phyloP scores from a whole-genome alignment of 2,329 filamentous ascomycete genomes.

The Teratosphaeria destructans region DNA sequence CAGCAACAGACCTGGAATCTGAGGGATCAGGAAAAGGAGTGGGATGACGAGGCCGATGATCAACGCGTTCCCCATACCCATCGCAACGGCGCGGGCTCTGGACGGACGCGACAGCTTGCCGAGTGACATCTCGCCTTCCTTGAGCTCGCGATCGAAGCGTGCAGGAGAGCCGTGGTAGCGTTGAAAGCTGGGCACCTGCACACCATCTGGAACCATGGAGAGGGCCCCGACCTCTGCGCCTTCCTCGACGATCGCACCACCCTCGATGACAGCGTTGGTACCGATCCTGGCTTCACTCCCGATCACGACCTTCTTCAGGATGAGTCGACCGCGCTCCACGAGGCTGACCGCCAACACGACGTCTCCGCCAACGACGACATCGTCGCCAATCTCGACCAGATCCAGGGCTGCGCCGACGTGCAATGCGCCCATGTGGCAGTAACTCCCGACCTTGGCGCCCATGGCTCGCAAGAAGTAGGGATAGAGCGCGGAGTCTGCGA shows the following conservation, averaged over 20 bases:
- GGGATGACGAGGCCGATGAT: neutral
- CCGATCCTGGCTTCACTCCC: constrained; percentile 10
- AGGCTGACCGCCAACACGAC: constrained; percentile 12
- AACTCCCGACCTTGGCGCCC: constrained; percentile 11
- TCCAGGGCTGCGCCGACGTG: constrained; percentile 12
- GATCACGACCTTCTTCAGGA: constrained; percentile 15
- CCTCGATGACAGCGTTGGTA: constrained; percentile 14
- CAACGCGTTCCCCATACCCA: neutral
- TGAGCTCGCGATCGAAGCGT: neutral
- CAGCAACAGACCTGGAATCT: neutral
- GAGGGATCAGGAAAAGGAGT: neutral
- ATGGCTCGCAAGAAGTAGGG: neutral
- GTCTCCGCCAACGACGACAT: constrained; percentile 15
- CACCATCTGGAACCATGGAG: constrained; percentile 14
- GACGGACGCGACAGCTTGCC: neutral
- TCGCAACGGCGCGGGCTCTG: neutral
- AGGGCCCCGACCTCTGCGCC: constrained; percentile 14
- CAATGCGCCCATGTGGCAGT: constrained; percentile 15
- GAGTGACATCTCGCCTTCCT: neutral
- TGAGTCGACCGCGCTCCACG: constrained; percentile 13
- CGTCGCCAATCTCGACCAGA: constrained; percentile 16
- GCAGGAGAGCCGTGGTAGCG: neutral
- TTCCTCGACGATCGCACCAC: constrained; percentile 13
- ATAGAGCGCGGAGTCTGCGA: neutral
- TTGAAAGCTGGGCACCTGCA: neutral